These are phyloP conservation scores for Saprolegnia parasitica DNA, from an alignment of 352 stramenopile genomes.

Conservation along the genomic window DNA sequence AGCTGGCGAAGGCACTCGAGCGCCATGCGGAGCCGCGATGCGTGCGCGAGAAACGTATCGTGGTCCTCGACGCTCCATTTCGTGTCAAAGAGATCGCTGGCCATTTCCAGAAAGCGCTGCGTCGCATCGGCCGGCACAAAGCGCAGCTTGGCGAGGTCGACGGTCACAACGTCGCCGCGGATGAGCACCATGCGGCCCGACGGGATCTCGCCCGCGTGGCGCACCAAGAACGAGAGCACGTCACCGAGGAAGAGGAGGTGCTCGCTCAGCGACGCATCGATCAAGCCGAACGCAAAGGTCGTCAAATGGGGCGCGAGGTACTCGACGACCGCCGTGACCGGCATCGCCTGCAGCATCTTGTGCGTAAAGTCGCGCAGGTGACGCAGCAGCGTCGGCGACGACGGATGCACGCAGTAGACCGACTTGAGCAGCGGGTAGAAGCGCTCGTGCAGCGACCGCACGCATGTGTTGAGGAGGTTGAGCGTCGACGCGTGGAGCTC, in stretches of 20 bases:
- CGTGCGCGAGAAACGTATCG: not conserved
- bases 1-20: constrained; percentile 7
- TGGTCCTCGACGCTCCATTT: not conserved
- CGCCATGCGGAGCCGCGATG: not conserved
- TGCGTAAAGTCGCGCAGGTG: constrained; percentile 16
- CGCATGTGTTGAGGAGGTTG: constrained; percentile 17
- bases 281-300: not conserved
- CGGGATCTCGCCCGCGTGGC: not conserved
- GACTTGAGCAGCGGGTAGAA: constrained; percentile 12
- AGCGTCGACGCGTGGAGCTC: constrained; percentile 16
- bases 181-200: not conserved
- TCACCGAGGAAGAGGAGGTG: not conserved
- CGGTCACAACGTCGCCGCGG: not conserved
- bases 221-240: not conserved
- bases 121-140: not conserved
- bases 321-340: not conserved
- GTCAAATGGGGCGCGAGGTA: constrained; percentile 5
- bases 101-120: not conserved
- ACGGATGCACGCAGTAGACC: constrained; percentile 3
- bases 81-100: not conserved
- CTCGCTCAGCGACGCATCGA: not conserved
- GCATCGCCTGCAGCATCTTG: constrained; percentile 16
- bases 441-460: constrained; percentile 1
- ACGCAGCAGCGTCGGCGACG: not conserved
- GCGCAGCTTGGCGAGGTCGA: constrained; percentile 22